Evolutionary conservation across 2,329 filamentous ascomycete species (phyloP), one percentile per base, ranked within the genome.

Genomic region (Dactylellina cionopaga): DNA sequence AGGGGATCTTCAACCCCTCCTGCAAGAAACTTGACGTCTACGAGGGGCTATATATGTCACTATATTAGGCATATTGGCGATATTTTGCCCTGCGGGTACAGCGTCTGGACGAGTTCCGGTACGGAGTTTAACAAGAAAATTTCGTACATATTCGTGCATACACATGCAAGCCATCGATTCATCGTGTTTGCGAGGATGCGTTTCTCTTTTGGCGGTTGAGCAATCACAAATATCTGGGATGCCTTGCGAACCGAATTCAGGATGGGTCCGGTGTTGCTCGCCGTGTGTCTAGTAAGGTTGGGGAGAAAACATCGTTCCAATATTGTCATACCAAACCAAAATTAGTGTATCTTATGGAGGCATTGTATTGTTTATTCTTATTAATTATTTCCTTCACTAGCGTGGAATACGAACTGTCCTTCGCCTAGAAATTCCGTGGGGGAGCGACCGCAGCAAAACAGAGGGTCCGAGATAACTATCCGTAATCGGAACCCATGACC

Each of bases 311-410:
- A 47, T 27, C 43, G 7, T n/a, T 47, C 22, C 2, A 47, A n/a
- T 27, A 47, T 41, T n/a, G n/a, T n/a, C n/a, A n/a, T n/a, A n/a
- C n/a, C n/a, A n/a, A 47, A 27, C 5, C 5, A 47, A 27, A 27
- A 33, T 17, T 15, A 22, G 27, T 19, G 24, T 44, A 29, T 52
- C 35, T 27, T 31, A 39, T 49, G 6, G 60, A 35, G 60, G 60
- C 60, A 65, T 65, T 65, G 62, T 51, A 27, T 41, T 55, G 33
- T 54, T n/a, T n/a, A n/a, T n/a, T n/a, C n/a, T n/a, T n/a, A n/a
- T n/a, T n/a, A n/a, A n/a, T n/a, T n/a, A n/a, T n/a, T n/a, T n/a
- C n/a, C n/a, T n/a, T n/a, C n/a, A n/a, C n/a, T n/a, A n/a, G 51
- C 10, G 19, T 31, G 29, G 33, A 13, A 29, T 10, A 37, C 2